These are phyloP conservation scores for Wallacemonas sp. DNA, from an alignment of 208 protist genomes.

Conservation along the genomic window DNA sequence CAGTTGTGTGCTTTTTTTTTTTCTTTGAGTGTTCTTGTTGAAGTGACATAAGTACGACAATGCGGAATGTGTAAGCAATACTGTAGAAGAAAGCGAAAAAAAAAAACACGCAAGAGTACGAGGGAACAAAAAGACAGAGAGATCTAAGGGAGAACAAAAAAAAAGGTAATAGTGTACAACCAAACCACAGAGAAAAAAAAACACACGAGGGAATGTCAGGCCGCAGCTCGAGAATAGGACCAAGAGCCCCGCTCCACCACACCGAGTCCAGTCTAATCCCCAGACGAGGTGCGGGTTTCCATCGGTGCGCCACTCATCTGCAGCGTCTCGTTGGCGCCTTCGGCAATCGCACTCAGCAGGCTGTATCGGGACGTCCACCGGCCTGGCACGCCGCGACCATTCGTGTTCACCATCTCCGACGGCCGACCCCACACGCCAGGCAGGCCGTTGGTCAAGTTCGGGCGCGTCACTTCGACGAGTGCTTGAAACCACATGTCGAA, in stretches of 20 bases:
- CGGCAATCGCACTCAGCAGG: constrained; percentile 44
- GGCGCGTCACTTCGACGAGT: constrained; percentile 46
- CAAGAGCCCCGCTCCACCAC: no score
- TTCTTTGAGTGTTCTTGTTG: neutral
- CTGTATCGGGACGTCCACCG: constrained; percentile 61
- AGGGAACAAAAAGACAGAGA: constrained; percentile 7
- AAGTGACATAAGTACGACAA: constrained; percentile 13
- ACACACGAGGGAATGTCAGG: no score
- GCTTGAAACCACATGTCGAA: constrained; percentile 80
- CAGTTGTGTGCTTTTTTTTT: no score
- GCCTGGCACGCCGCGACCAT: constrained; percentile 22
- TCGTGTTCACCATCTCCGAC: constrained; percentile 26
- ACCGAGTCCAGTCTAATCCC: constrained; percentile 8
- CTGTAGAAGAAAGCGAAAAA: constrained; percentile 15
- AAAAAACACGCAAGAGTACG: constrained; percentile 10
- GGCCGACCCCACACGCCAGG: constrained; percentile 49
- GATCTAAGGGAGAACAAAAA: constrained; percentile 14
- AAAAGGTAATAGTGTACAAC: no score
- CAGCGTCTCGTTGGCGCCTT: constrained; percentile 15
- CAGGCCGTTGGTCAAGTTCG: constrained; percentile 32
- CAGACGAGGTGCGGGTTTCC: constrained; percentile 13
- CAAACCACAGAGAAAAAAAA: no score
- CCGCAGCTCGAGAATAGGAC: no score
- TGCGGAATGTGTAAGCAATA: neutral
- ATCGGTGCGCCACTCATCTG: neutral